Base-by-base conservation (phyloP, 164 flowering plant species). In the Tinospora cordifolia region DNA sequence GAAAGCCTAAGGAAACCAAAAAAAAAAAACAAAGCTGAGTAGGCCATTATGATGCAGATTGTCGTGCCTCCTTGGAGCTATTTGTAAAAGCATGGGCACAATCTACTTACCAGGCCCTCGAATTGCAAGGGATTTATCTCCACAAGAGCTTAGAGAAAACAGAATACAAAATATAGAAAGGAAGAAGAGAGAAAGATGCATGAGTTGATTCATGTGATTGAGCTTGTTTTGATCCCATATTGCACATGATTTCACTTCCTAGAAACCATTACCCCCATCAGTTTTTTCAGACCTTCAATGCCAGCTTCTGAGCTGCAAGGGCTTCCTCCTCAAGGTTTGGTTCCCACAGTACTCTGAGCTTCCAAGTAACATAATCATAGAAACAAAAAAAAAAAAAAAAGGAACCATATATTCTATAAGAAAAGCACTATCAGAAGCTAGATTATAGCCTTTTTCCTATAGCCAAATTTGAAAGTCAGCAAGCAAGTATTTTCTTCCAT, bases 301-400 rank as follows among this genome's bases (percentile, higher is more conserved):
- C 76, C 59, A 90, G 57, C 81, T 91, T 93, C 83, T 93, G 93
- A 15, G 96, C 98, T 64, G 97, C 97, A 69, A 93, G 91, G 39
- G 97, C 93, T 81, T 91, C 98, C 38, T 94, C 94, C 80, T 90
- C 97, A 4, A 91, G 89, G 0, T 97, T 85, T 15, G 98, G 96
- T 79, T 91, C 91, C 90, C 91, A 93, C 69, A 93, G 71, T 65
- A 93, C n/a, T n/a, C n/a, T n/a, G 80, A 70, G 92, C 99, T 77
- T 94, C 99, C 86, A 94, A 75, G 81, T 94, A 94, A 78, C 99
- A 97, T 91, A 21, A 54, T 4, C 24, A 54, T 6, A 1, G 54
- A 68, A 8, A 65, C 25, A 71, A 21, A 64, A 21, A 68, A 57
- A 67, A n/a, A n/a, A 67, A n/a, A n/a, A n/a, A n/a, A n/a, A n/a